Evolutionary conservation across 2,329 filamentous ascomycete genomes (phyloP), one percentile per base, ranked within the genome.

Genomic region (Ophiocordyceps polyrhachis-furcata): DNA sequence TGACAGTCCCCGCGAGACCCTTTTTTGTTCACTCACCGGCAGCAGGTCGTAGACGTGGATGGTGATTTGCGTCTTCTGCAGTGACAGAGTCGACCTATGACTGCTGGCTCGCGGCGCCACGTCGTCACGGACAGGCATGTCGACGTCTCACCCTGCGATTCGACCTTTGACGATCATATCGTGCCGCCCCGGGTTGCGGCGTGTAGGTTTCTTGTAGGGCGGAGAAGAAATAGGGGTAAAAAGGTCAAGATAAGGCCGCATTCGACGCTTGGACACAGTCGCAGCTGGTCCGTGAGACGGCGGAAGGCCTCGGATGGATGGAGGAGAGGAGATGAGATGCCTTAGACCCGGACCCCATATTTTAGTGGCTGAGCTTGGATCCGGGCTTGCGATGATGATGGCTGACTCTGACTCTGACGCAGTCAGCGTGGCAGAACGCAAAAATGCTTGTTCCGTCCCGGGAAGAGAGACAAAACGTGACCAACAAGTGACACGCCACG

Each of bases 1-100:
- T 9, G 11, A 8, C 41, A 20, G n/a, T 23, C 11, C 19, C 14
- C 14, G 12, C 19, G 20, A 20, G 19, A 14, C 25, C 15, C 13
- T 4, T 13, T 4, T 17, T 2, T 4, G 14, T 11, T 15, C 12
- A 7, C 68, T 51, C 69, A 83, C 79, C 37, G 82, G 79, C 15
- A 88, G 67, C 8, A 87, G 67, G 59, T 87, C 83, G 56, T 88
- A 88, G 54, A 86, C 77, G 56, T 87, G 78, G 56, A 88, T 86
- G 42, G 74, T 64, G 49, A 88, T 72, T 57, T 86, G 79, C 2
- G 79, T 85, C 56, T 81, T 81, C 51, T 79, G 76, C 19, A 83
- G 62, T 15, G 80, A 82, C 42, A 83, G 58, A 1, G 79, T 83
- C 46, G 75, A 78, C 49, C 79, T 66, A 56, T 83, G 81, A 48